Conservation (phyloP, 1,284 basidiomycete genomes). For the Ustilago nuda region DNA sequence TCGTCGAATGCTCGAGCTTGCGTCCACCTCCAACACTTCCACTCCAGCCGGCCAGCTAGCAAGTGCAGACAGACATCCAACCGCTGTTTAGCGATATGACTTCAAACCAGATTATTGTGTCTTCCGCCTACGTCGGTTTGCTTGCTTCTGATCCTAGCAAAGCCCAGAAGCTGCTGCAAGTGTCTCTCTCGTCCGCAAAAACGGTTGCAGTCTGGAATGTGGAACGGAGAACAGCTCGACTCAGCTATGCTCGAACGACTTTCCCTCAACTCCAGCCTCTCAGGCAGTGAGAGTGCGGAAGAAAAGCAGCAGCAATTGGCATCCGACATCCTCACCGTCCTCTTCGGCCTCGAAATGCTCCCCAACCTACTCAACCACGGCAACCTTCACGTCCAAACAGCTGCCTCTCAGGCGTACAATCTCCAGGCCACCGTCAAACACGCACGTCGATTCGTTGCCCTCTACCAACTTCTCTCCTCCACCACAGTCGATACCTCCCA, state of each 20-base stretch:
- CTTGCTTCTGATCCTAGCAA: constrained; percentile 2
- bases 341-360: constrained; percentile 34
- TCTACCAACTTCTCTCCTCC: constrained; percentile 25
- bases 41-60: constrained; percentile 3
- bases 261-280: constrained; percentile 12
- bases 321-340: constrained; percentile 32
- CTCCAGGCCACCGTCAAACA: constrained; percentile 18
- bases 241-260: constrained; percentile 5
- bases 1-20: constrained; percentile 30
- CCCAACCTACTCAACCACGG: constrained; percentile 22
- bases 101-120: constrained; percentile 37
- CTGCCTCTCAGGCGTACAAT: constrained; percentile 29
- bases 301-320: constrained; percentile 20
- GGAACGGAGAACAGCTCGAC: constrained; percentile 13
- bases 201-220: constrained; percentile 17
- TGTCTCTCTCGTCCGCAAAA: constrained; percentile 10
- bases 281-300: constrained; percentile 6
- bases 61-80: constrained; percentile 18
- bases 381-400: constrained; percentile 29
- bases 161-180: constrained; percentile 17
- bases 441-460: constrained; percentile 31
- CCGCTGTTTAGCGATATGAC: constrained; percentile 36
- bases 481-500: constrained; percentile 2
- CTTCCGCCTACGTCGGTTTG: constrained; percentile 4
- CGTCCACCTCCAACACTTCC: neutral